Conservation (phyloP, 495 filamentous ascomycete species). For the Tuber brumale region DNA sequence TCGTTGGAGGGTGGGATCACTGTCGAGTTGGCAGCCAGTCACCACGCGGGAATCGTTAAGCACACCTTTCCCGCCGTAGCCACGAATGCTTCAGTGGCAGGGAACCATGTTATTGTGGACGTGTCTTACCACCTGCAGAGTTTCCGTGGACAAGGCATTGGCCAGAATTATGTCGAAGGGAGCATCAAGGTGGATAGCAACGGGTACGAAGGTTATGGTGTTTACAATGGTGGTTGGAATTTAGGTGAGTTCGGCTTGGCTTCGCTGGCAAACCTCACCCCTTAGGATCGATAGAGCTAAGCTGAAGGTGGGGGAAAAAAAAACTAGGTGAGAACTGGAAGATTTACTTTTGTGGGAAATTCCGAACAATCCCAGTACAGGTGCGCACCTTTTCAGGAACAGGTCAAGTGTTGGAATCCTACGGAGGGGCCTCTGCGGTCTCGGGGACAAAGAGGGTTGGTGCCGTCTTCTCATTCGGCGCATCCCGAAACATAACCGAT, state of each 20-base stretch:
- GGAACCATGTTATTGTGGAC: conserved; percentile 58
- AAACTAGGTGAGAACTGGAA: conserved; percentile 49
- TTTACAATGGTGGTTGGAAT: conserved; percentile 62
- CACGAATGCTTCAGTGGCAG: conserved; percentile 18
- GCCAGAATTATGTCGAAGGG: conserved; percentile 63
- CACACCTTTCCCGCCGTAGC: conserved; percentile 53
- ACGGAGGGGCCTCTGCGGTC: conserved; percentile 24
- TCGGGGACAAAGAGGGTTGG: conserved; percentile 44
- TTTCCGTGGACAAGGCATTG: conserved; percentile 53
- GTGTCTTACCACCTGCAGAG: conserved; percentile 65
- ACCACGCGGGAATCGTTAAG: conserved; percentile 58
- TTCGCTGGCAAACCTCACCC: neutral
- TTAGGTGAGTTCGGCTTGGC: conserved; percentile 45
- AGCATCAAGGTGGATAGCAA: conserved; percentile 50
- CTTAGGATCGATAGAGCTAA: neutral
- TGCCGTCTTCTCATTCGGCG: conserved; percentile 45
- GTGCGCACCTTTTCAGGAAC: conserved; percentile 52
- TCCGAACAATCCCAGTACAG: conserved; percentile 46
- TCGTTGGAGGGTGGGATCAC: conserved; percentile 50
- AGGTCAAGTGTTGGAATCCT: conserved; percentile 33
- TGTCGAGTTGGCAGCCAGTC: conserved; percentile 56
- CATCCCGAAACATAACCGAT: conserved; percentile 18
- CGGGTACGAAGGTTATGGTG: conserved; percentile 59
- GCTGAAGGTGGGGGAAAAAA: neutral
- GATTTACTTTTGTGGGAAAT: conserved; percentile 64